Evolutionary conservation across 768 basidiomycete genomes (phyloP), one percentile per base, ranked within the genome.

Genomic region (Rhizopogon vulgaris): DNA sequence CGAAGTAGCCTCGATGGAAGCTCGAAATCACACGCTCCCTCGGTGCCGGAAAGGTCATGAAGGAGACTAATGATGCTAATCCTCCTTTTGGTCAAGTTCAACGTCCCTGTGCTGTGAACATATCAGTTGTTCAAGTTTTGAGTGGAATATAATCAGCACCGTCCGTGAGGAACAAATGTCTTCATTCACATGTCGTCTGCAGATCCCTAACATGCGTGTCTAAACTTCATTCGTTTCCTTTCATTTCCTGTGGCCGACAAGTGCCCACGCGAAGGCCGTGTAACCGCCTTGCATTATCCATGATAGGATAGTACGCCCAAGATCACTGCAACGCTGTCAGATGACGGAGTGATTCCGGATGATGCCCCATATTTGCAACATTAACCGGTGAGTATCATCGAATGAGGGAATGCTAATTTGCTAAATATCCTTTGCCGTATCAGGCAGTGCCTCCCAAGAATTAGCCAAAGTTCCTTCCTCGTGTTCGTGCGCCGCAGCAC

Each of bases 391-490:
- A 45, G 47, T 42, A 22, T 46, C 50, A 48, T 55, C 49, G 52
- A 56, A 63, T 58, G 38, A 53, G 55, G 37, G 32, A 41, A 22
- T 22, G 22, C 3, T 22, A 22, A 22, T 22, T 22, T 56, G 57
- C 40, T 40, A 54, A 41, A 51, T 52, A 41, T 41, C 41, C 24
- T 18, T 48, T 52, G 17, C 52, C 39, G 48, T 50, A 58, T 64
- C 51, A 41, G 52, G 51, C 48, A 28, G 24, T 55, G 11, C 28
- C 48, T 67, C 56, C 62, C 60, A 55, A 65, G 63, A 59, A 57
- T 56, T 61, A 54, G 58, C 56, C 64, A 54, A 64, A 62, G 52
- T 59, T 61, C 55, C 32, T 43, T 41, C 41, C 41, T 56, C 63
- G 54, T 48, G 54, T 52, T 54, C 49, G 52, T 50, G 38, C 30